Base-by-base conservation (phyloP, 441 rosid species). In the Pelargonium cotyledonis region DNA sequence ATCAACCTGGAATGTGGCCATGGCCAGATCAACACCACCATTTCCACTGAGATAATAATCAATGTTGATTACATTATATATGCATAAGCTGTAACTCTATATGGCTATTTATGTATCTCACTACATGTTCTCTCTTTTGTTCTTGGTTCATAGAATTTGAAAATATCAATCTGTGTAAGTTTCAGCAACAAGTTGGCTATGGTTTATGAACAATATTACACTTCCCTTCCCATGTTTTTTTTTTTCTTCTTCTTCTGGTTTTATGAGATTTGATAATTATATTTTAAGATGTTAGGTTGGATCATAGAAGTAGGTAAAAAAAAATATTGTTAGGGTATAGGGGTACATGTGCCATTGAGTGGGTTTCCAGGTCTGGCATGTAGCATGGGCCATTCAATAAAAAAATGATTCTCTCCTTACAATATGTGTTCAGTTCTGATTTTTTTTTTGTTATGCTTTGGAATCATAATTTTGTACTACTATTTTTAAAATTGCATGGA, bases 21-120 rank as follows among this genome's bases (percentile, higher is more conserved):
- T 90, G 96, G 98, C 68, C 86, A 67, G 95, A 89, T 31, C 91
- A 87, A 35, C n/a, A n/a, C n/a, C 89, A 87, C 70, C 80, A 78
- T 68, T 89, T 79, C 80, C 85, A 83, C 72, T 87, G 69, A 84
- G 74, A 47, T 12, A n/a, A n/a, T n/a, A n/a, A 31, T 31, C 4
- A 6, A 31, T 31, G 38, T 31, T 31, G 38, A 31, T 31, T 31
- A 31, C 4, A 31, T 31, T 31, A 31, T 29, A 4, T 4, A 29
- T 2, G n/a, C n/a, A 29, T 29, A 29, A 29, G 35, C 35, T 29
- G 3, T 29, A 29, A 29, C 35, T 29, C 3, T 1, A 2, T 29
- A 29, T 29, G 35, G 35, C 35, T 29, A 29, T 29, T 29, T 3
- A 29, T 31, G 38, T 31, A 31, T 31, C 38, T 31, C 5, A 31